Evolutionary conservation across 768 basidiomycete species (phyloP).

Genomic region (Podaxis sp.): DNA sequence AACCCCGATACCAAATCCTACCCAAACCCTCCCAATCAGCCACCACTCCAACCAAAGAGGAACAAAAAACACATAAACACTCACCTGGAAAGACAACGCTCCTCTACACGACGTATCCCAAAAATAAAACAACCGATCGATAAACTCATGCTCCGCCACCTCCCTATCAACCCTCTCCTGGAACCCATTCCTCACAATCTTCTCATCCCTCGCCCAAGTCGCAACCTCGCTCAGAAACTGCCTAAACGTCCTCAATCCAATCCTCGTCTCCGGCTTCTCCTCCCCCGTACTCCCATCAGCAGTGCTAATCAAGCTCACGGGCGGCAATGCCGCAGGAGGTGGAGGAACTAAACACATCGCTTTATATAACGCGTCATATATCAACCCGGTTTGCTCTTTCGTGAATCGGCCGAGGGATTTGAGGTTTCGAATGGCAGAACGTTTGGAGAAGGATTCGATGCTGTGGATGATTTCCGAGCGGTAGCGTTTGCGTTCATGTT

Average conservation of each 20-base stretch:
- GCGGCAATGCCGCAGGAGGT: conserved; percentile 48
- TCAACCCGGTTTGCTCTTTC: conserved; percentile 83
- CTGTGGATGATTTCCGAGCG: conserved; percentile 88
- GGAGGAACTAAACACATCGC: conserved; percentile 79
- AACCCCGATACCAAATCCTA: conserved; percentile 90
- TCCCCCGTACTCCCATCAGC: conserved; percentile 51
- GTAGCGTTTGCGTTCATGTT: conserved; percentile 80
- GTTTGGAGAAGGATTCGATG: conserved; percentile 93
- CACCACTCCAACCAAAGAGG: neutral
- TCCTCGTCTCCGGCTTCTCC: conserved; percentile 86
- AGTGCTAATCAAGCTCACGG: conserved; percentile 50
- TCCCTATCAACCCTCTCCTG: conserved; percentile 86
- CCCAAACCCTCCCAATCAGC: neutral
- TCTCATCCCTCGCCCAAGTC: conserved; percentile 95
- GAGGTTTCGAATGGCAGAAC: conserved; percentile 86
- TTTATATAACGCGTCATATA: conserved; percentile 92
- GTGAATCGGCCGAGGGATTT: conserved; percentile 75
- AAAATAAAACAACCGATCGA: conserved; percentile 90
- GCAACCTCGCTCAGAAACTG: conserved; percentile 89
- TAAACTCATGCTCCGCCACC: conserved; percentile 95
- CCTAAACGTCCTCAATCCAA: conserved; percentile 82
- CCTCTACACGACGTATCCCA: conserved; percentile 88
- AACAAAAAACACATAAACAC: conserved; percentile 17
- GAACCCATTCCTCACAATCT: conserved; percentile 89
- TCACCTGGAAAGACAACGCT: conserved; percentile 87